Conservation (phyloP, 305 asterid species). For the Solanum hybrid region DNA sequence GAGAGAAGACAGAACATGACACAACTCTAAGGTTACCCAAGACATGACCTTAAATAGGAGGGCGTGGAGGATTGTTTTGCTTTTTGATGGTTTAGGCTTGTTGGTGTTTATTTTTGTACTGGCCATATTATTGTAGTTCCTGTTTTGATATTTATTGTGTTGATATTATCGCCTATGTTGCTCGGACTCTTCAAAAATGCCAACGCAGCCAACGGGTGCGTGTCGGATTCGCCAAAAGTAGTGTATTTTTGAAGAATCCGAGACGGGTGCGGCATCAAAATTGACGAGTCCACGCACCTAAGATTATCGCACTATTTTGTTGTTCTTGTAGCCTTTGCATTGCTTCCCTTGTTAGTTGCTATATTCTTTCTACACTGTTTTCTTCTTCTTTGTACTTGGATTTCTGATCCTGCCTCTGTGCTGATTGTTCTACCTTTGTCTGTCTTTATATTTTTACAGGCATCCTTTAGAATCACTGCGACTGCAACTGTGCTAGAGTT, state of each 20-base stretch:
- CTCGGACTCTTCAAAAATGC: too few relatives aligned
- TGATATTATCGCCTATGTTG: not conserved
- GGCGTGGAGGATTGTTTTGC: not conserved
- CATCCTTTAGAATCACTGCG: conserved; percentile 85
- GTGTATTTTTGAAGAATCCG: too few relatives aligned
- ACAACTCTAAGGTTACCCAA: not conserved
- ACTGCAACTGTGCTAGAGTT: conserved; percentile 88
- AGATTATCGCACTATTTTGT: not conserved
- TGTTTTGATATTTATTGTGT: not conserved
- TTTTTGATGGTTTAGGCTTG: not conserved
- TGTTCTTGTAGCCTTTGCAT: not conserved
- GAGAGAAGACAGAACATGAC: not conserved
- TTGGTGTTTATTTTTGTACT: not conserved
- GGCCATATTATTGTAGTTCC: not conserved
- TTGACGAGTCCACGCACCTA: too few relatives aligned
- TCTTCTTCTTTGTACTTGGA: not conserved
- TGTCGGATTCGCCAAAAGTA: too few relatives aligned
- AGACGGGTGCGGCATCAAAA: too few relatives aligned
- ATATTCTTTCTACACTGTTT: not conserved
- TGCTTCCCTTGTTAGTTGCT: not conserved
- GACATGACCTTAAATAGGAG: not conserved
- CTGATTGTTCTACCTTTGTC: conserved; percentile 3
- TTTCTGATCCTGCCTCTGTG: not conserved
- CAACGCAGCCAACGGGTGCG: too few relatives aligned
- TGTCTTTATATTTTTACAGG: conserved; percentile 32